Evolutionary conservation across 305 asterid genomes (phyloP), one percentile per base, ranked within the genome.

Genomic region (Solanum chacoense): DNA sequence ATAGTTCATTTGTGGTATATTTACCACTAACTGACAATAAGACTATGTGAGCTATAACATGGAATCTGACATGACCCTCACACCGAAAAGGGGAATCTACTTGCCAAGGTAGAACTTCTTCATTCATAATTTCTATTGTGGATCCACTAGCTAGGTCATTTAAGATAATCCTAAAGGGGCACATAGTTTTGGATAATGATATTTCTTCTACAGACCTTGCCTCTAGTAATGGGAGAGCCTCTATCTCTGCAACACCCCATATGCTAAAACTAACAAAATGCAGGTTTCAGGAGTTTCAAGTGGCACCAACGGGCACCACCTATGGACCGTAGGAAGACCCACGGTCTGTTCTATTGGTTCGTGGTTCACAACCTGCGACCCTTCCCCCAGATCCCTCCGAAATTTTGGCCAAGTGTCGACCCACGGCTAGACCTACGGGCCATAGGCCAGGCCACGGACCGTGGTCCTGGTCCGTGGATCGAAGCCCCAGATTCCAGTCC

Each of bases 301-400:
- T 45, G 59, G 59, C 59, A 45, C 59, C 59, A 5, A 45, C 20
- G 2, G 2, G 59, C 59, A 45, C 59, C 59, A 45, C 59, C 20
- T 20, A 45, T 0, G 20, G 59, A 45, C 20, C 59, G 20, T 45
- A 13, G 20, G 8, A 45, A 7, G 59, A 45, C 59, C 59, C 59
- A 45, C 3, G 1, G 3, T 45, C 20, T 0, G 0, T 45, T 45
- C 8, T 45, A 0, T 5, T 45, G 59, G 59, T 13, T 0, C 1
- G 0, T 45, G 8, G 20, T 45, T 13, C 59, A 45, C 3, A 1
- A 45, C 20, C 59, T 0, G 59, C 3, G 20, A 45, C 59, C 59
- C 8, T 45, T 45, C 59, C 59, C 20, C 59, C 1, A 45, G 7
- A 45, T 1, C 59, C 20, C 20, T 45, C 20, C 0, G 0, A 45